Percentiles rank a stretch among this genome's conserved stretches.
These are phyloP conservation scores for Saraca asoca DNA, from an alignment of 331 rosid genomes.

Conservation along the genomic window DNA sequence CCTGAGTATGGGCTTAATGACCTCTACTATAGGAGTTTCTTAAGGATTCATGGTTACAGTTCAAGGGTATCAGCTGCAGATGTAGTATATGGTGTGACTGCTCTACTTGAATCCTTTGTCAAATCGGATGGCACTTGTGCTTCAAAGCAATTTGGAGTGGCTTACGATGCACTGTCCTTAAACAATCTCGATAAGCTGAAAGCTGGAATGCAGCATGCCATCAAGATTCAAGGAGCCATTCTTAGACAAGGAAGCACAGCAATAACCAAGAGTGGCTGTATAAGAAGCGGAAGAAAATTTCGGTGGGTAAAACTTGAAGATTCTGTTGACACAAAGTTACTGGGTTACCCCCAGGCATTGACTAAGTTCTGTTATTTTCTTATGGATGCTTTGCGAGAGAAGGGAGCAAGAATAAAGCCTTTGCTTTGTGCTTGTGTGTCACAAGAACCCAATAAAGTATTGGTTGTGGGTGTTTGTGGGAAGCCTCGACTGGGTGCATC, in stretches of 20 bases:
- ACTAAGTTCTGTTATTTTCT: slow-evolving; percentile 87
- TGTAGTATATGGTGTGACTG: slow-evolving; percentile 94
- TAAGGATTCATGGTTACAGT: slow-evolving; percentile 73
- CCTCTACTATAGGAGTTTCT: slow-evolving; percentile 82
- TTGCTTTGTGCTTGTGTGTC: slow-evolving; percentile 87
- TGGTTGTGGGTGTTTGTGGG: slow-evolving; percentile 92
- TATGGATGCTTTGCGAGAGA: slow-evolving; percentile 93
- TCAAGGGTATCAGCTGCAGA: slow-evolving; percentile 95
- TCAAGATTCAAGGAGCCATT: slow-evolving; percentile 82
- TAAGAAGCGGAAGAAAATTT: slow-evolving; percentile 89
- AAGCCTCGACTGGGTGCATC: slow-evolving; percentile 90
- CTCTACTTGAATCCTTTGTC: slow-evolving; percentile 83
- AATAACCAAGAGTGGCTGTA: slow-evolving; percentile 76
- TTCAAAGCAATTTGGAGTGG: slow-evolving; percentile 76
- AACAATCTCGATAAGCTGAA: slow-evolving; percentile 73
- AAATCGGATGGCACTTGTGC: slow-evolving; percentile 80
- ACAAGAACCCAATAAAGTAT: slow-evolving; percentile 72
- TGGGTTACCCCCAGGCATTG: slow-evolving; percentile 97
- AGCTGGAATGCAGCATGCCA: slow-evolving; percentile 87
- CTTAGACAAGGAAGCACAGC: slow-evolving; percentile 92
- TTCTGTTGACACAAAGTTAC: slow-evolving; percentile 59
- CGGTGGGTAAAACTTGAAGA: slow-evolving; percentile 95
- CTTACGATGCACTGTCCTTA: slow-evolving; percentile 82
- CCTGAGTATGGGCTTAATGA: slow-evolving; percentile 90
- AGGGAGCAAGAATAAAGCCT: slow-evolving; percentile 96